A percentile compares a stretch with the other conserved stretches of the same genome.
Evolutionary conservation across 345 rosid genomes (phyloP).

Genomic region (Anacardium occidentale): DNA sequence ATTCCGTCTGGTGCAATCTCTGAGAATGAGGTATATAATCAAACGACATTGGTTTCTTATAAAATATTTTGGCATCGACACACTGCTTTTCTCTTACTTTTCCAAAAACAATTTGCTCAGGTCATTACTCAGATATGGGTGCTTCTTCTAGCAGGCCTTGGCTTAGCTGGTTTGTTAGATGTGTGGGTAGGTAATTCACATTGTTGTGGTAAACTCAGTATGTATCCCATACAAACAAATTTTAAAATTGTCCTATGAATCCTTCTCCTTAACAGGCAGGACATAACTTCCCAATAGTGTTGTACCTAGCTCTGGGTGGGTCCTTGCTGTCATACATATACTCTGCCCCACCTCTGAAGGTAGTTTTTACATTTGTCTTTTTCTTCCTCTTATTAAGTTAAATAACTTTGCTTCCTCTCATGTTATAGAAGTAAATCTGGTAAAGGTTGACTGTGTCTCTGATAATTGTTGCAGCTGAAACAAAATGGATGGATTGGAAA

Average conservation of each 20-base stretch:
- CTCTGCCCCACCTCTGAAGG: slow-evolving; percentile 99
- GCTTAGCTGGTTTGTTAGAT: slow-evolving; percentile 74
- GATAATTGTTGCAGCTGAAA: slow-evolving; percentile 64
- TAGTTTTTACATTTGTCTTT: slow-evolving; percentile 22
- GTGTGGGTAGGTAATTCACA: slow-evolving; percentile 70
- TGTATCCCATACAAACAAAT: slow-evolving; percentile 10
- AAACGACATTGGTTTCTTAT: not conserved
- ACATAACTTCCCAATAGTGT: slow-evolving; percentile 66
- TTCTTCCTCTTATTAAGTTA: slow-evolving; percentile 13
- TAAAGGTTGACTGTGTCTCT: slow-evolving; percentile 20
- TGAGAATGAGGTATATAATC: slow-evolving; percentile 68
- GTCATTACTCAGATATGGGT: slow-evolving; percentile 90
- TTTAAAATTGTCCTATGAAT: slow-evolving; percentile 19
- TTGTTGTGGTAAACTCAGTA: slow-evolving; percentile 8
- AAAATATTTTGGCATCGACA: not conserved
- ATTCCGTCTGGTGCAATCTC: slow-evolving; percentile 94
- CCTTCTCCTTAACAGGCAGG: slow-evolving; percentile 66
- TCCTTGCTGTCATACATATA: slow-evolving; percentile 91
- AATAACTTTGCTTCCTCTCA: slow-evolving; percentile 7
- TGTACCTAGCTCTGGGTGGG: slow-evolving; percentile 95
- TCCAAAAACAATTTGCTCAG: slow-evolving; percentile 38
- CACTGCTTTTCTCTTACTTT: not conserved
- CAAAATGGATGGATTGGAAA: slow-evolving; percentile 99
- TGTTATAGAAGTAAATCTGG: slow-evolving; percentile 15
- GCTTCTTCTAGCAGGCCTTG: slow-evolving; percentile 82